Evolutionary conservation across 2,329 filamentous ascomycete species (phyloP).

Genomic region (Dissoconium aciculare): DNA sequence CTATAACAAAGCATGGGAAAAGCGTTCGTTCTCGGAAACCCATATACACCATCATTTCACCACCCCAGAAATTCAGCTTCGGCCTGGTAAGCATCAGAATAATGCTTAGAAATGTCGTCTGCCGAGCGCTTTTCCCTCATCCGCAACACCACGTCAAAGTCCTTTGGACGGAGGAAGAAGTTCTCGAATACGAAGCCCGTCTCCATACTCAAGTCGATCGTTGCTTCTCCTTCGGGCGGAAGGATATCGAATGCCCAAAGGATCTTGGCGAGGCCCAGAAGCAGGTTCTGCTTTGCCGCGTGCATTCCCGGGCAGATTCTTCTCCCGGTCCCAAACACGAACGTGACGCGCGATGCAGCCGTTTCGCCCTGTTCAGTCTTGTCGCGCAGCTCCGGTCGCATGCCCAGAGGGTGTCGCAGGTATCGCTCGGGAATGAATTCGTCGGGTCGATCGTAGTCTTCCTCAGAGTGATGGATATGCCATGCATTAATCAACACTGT

Average conservation of each 20-base stretch:
- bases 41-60: no score
- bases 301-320: conserved; percentile 21
- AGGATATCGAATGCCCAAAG: conserved; percentile 34
- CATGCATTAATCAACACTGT: conserved; percentile 16
- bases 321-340: conserved; percentile 19
- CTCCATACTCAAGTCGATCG: no score
- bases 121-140: no score
- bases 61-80: no score
- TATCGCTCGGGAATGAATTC: conserved; percentile 16
- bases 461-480: conserved; percentile 14
- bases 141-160: no score
- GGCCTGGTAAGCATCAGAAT: no score
- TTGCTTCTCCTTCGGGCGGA: no score
- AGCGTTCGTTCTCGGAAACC: no score
- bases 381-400: conserved; percentile 21
- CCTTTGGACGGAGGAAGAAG: no score
- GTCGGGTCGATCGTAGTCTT: conserved; percentile 11
- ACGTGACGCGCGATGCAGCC: conserved; percentile 14
- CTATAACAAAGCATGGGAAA: no score
- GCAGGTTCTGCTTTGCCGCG: conserved; percentile 18
- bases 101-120: no score
- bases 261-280: conserved; percentile 29
- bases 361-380: conserved; percentile 10
- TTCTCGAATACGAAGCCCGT: no score
- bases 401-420: conserved; percentile 11